Evolutionary conservation across 352 stramenopile genomes (phyloP).

Genomic region (Phytophthora melonis): DNA sequence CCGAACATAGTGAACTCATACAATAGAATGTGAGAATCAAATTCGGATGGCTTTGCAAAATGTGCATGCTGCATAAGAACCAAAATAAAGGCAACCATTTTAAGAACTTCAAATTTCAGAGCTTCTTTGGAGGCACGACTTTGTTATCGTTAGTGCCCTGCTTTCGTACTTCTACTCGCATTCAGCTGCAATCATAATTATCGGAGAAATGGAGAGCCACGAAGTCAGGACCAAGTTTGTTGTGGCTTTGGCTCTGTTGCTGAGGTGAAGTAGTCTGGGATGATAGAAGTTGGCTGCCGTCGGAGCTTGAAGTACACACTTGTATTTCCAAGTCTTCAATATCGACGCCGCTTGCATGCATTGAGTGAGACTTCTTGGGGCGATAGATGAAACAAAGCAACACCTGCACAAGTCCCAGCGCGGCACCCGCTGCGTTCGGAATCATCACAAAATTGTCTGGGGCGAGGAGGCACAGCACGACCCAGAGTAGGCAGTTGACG

Average conservation of each 20-base stretch:
- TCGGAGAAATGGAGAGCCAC: background rate
- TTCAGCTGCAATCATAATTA: background rate
- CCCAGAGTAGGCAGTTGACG: slow-evolving; percentile 51
- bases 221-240: background rate
- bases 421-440: slow-evolving; percentile 36
- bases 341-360: background rate
- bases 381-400: slow-evolving; percentile 27
- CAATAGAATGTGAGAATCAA: too few species aligned
- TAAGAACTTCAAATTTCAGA: too few species aligned
- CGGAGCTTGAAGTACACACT: background rate
- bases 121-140: too few species aligned
- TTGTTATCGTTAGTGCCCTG: too few species aligned
- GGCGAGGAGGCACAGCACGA: slow-evolving; percentile 39
- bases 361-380: slow-evolving; percentile 4
- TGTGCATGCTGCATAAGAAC: too few species aligned
- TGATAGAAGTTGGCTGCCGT: background rate
- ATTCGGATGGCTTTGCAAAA: too few species aligned
- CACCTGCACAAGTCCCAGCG: slow-evolving; percentile 28
- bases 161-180: background rate
- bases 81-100: too few species aligned
- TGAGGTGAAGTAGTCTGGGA: background rate
- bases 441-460: slow-evolving; percentile 43
- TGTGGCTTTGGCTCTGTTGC: background rate
- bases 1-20: too few species aligned
- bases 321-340: slow-evolving; percentile 7